Evolutionary conservation across 352 stramenopile genomes (phyloP).

Genomic region (Globisporangium radiosum): DNA sequence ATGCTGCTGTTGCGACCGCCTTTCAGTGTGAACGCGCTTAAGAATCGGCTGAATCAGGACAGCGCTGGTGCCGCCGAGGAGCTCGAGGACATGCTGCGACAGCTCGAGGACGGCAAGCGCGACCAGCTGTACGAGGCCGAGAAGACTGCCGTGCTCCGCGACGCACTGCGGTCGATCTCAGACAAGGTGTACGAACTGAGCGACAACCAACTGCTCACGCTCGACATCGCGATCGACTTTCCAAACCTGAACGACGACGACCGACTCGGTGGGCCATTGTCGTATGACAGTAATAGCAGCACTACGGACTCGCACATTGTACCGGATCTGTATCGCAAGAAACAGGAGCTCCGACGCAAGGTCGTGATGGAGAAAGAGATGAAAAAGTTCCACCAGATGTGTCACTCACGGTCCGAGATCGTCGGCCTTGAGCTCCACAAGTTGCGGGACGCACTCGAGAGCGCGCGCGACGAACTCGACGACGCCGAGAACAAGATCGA

Average conservation of each 20-base stretch:
- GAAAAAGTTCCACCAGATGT: slow-evolving; percentile 63
- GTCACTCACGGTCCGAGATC: slow-evolving; percentile 49
- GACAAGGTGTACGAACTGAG: slow-evolving; percentile 43
- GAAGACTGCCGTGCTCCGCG: slow-evolving; percentile 36
- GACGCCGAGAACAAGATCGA: slow-evolving; percentile 69
- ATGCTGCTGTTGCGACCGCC: background rate
- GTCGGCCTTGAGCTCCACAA: slow-evolving; percentile 54
- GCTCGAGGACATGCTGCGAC: slow-evolving; percentile 54
- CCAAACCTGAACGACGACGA: slow-evolving; percentile 22
- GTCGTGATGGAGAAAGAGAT: slow-evolving; percentile 67
- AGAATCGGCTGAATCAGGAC: slow-evolving; percentile 65
- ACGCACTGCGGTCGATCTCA: slow-evolving; percentile 49
- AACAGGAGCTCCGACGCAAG: slow-evolving; percentile 61
- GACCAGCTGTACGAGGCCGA: slow-evolving; percentile 61
- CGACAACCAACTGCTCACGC: slow-evolving; percentile 36
- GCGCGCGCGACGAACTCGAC: slow-evolving; percentile 46
- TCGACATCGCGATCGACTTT: slow-evolving; percentile 46
- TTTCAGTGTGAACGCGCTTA: slow-evolving; percentile 56
- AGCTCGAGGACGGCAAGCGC: slow-evolving; percentile 61
- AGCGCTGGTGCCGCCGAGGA: slow-evolving; percentile 55
- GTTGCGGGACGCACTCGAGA: slow-evolving; percentile 32
- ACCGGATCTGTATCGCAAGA: slow-evolving; percentile 61
- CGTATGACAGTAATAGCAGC: slow-evolving; percentile 2
- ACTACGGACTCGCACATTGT: slow-evolving; percentile 26
- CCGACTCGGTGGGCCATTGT: slow-evolving; percentile 7